These are phyloP conservation scores for Umbilicaria muhlenbergii DNA, from an alignment of 495 filamentous ascomycete species.

Conservation along the genomic window DNA sequence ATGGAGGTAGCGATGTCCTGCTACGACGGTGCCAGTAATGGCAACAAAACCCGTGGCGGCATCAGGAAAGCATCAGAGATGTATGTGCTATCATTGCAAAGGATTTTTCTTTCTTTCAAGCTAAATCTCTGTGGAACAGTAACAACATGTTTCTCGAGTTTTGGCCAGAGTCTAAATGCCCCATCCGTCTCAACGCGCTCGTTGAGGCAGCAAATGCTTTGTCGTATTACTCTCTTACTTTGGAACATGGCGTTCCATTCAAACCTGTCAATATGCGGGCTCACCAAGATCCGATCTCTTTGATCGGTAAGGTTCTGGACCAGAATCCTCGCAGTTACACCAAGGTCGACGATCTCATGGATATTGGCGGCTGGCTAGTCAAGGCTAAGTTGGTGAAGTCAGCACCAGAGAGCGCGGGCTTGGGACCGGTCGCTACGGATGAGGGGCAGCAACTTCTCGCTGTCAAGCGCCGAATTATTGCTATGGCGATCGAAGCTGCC, in stretches of 20 bases:
- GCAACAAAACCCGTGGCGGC: constrained; percentile 66
- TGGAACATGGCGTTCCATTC: constrained; percentile 86
- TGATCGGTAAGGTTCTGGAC: constrained; percentile 72
- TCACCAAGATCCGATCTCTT: constrained; percentile 66
- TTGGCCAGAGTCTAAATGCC: constrained; percentile 36
- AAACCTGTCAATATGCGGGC: constrained; percentile 81
- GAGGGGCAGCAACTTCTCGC: constrained; percentile 3
- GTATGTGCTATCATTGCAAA: constrained; percentile 29
- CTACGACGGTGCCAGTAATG: constrained; percentile 85
- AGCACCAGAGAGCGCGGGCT: constrained; percentile 12
- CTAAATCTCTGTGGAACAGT: constrained; percentile 19
- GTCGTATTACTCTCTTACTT: constrained; percentile 72
- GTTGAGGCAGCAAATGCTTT: constrained; percentile 76
- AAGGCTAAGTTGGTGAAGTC: constrained; percentile 41
- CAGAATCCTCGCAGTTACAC: constrained; percentile 81
- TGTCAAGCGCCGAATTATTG: constrained; percentile 55
- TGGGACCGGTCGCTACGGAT: constrained; percentile 4
- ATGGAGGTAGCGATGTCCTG: constrained; percentile 50
- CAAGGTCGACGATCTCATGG: constrained; percentile 67
- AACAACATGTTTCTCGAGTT: constrained; percentile 53
- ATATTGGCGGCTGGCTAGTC: constrained; percentile 62
- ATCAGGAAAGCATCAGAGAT: constrained; percentile 75
- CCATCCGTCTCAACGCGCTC: constrained; percentile 48
- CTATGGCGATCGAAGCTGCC: constrained; percentile 80
- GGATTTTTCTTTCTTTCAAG: background rate